A percentile compares a stretch with the other conserved stretches of the same genome.
Evolutionary conservation across 306 rosid species (phyloP).

Genomic region (Cicer judaicum): DNA sequence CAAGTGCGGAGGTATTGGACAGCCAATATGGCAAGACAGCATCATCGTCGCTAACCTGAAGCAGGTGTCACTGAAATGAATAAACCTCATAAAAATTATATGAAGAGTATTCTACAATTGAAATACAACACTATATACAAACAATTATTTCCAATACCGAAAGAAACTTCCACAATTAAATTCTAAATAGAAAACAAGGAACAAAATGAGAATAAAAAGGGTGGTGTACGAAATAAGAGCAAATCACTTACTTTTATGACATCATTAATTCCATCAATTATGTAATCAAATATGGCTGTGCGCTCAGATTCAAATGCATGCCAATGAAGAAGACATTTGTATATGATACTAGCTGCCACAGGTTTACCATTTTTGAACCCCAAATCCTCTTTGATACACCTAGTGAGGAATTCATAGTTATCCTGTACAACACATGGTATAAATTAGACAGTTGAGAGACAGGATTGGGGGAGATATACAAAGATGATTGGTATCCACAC

Average conservation of each 20-base stretch:
- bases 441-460: slow-evolving; percentile 27
- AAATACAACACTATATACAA: slow-evolving; percentile 20
- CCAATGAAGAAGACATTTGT: slow-evolving; percentile 96
- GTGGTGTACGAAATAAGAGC: background rate
- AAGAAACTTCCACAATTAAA: slow-evolving; percentile 18
- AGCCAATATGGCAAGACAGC: slow-evolving; percentile 82
- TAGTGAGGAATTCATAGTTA: slow-evolving; percentile 81
- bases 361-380: slow-evolving; percentile 91
- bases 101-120: background rate
- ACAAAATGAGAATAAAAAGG: slow-evolving; percentile 2
- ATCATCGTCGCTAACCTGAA: slow-evolving; percentile 84
- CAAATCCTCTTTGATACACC: slow-evolving; percentile 83
- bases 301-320: slow-evolving; percentile 97
- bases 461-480: background rate
- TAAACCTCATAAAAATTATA: slow-evolving; percentile 39
- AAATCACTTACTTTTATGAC: slow-evolving; percentile 68
- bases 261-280: slow-evolving; percentile 85
- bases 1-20: slow-evolving; percentile 87
- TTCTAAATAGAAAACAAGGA: slow-evolving; percentile 26
- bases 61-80: slow-evolving; percentile 26
- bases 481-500: background rate
- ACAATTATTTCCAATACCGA: background rate
- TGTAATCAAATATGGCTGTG: slow-evolving; percentile 87
- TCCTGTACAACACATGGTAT: slow-evolving; percentile 61
- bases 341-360: slow-evolving; percentile 81